phyloP scores from a whole-genome alignment of 2,329 filamentous ascomycete genomes.

The Tolypocladium tundrense region DNA sequence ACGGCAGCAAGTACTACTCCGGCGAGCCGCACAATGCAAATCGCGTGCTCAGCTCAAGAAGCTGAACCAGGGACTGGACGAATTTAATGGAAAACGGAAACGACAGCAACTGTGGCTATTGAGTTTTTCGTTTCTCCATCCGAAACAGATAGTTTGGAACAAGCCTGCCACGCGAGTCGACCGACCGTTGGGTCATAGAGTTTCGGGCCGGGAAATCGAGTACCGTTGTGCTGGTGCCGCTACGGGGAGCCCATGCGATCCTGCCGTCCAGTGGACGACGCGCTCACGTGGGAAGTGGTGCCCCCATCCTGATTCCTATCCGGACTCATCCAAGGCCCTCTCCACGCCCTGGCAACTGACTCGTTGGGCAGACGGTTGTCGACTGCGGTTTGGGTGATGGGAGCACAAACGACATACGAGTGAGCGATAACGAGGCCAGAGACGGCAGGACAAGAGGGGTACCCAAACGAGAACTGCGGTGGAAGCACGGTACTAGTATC shows the following conservation, averaged over 20 bases:
- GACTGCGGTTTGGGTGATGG: neutral
- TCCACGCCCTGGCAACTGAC: neutral
- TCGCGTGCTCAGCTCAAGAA: too few species aligned
- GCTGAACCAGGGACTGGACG: neutral
- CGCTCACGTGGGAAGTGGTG: neutral
- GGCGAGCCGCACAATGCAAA: too few species aligned
- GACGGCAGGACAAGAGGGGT: neutral
- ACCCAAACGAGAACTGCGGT: neutral
- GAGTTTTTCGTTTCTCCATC: neutral
- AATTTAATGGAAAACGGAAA: neutral
- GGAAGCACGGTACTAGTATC: neutral
- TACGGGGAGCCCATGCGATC: too few species aligned
- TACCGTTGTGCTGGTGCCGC: neutral
- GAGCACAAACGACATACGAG: too few species aligned
- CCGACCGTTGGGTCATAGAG: neutral
- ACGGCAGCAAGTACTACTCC: too few species aligned
- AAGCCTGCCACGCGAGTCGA: neutral
- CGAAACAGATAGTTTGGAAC: neutral
- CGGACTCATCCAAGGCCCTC: neutral
- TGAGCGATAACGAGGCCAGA: neutral
- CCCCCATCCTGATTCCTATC: neutral
- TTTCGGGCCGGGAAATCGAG: neutral
- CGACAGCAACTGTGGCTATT: neutral
- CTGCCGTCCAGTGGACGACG: too few species aligned
- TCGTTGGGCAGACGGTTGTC: too few species aligned